Evolutionary conservation across 2,329 filamentous ascomycete genomes (phyloP), one percentile per base, ranked within the genome.

Genomic region (Colletotrichum lentis): DNA sequence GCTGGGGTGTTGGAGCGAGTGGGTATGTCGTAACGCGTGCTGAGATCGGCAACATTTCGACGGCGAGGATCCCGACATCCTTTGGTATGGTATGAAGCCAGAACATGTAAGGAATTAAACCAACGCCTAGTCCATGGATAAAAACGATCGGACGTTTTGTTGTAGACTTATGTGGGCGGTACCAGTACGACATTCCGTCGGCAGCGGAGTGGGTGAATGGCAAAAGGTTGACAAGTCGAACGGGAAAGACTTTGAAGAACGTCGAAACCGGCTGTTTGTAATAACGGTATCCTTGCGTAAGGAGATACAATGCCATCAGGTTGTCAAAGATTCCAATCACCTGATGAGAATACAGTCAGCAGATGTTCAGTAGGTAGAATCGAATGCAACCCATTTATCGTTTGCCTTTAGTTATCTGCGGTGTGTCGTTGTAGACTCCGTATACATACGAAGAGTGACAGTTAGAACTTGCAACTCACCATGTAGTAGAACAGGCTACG

Each of bases 61-160:
- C 72, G 2, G 84, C 85, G 20, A 89, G 81, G 46, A 89, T 84
- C 3, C 86, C 86, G 12, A 88, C 78, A 67, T 86, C 78, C 20
- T 83, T 86, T 78, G 20, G 75, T 64, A 35, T 72, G 43, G 65
- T 76, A 71, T 41, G 57, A 82, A 58, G 77, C 75, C 12, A 90
- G 74, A 72, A 88, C 87, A 31, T 80, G 70, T 90, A 88, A 0
- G 86, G 84, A 70, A 86, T 83, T 3, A 90, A 71, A 2, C 75
- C 75, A 37, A 76, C 53, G 76, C 87, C 86, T 62, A 90, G 89
- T 37, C 88, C 88, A 71, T 90, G 88, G 35, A 90, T 82, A 74
- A 88, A 90, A 6, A 90, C 76, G 16, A 90, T 74, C 0, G 88
- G 88, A 3, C 86, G 79, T 49, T 81, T 80, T 0, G 80, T 85